Evolutionary conservation across 2,329 filamentous ascomycete genomes (phyloP), one percentile per base, ranked within the genome.

Genomic region (Coniochaeta hoffmannii): DNA sequence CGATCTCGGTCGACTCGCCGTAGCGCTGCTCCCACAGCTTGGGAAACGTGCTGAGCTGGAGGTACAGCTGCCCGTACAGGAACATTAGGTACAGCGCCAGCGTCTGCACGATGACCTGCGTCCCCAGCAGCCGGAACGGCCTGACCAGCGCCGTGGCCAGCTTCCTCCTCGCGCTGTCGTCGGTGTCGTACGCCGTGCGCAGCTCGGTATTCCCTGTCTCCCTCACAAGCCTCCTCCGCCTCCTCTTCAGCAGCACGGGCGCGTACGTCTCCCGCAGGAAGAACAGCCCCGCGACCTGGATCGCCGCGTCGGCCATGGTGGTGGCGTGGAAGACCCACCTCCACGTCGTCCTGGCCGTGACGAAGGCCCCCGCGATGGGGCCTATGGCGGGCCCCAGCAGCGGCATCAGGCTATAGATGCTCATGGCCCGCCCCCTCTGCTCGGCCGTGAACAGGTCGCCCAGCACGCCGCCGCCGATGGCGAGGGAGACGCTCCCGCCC

Each of bases 241-340:
- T 86, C 59, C 75, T 70, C 28, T 73, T 68, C 2, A 89, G 77
- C 4, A 90, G 75, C 17, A 80, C 80, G 0, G 86, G 84, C 0
- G 77, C 80, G 66, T 88, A 88, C 2, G 85, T 88, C 65, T 89
- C 86, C 55, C 79, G 77, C 1, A 85, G 79, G 66, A 86, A 78
- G 51, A 88, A 67, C 5, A 86, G 28, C 1, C 70, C 86, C 8
- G 78, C 70, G 11, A 78, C 57, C 64, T 88, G 85, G 53, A 90
- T 79, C 12, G 81, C 57, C 1, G 75, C 85, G 56, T 83, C 82
- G 10, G 71, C 70, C 56, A 89, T 85, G 1, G 82, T 81, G 0
- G 84, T 87, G 0, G 82, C 75, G 70, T 80, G 88, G 71, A 90
- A 90, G 8, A 83, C 80, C 87, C 87, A 90, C 36, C 86, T 78